These are phyloP conservation scores for Sporormia fimetaria DNA, from an alignment of 495 filamentous ascomycete genomes.

Conservation along the genomic window DNA sequence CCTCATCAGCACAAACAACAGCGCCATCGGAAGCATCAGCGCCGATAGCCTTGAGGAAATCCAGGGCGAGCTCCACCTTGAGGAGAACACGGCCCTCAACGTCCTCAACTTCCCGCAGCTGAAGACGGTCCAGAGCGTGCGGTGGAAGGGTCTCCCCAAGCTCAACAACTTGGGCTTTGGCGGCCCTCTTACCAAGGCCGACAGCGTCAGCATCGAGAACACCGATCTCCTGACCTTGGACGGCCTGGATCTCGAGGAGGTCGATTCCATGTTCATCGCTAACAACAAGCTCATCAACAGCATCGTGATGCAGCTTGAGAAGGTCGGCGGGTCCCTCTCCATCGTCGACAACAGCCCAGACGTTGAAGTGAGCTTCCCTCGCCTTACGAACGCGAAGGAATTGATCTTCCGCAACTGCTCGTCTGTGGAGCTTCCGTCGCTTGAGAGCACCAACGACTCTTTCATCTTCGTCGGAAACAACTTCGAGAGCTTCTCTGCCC, in stretches of 20 bases:
- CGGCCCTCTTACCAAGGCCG: slow-evolving; percentile 41
- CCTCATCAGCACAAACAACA: slow-evolving; percentile 49
- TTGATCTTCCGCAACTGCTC: slow-evolving; percentile 82
- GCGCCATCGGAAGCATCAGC: slow-evolving; percentile 43
- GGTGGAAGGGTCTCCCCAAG: slow-evolving; percentile 60
- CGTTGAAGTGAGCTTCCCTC: slow-evolving; percentile 54
- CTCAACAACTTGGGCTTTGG: slow-evolving; percentile 59
- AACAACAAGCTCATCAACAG: slow-evolving; percentile 33
- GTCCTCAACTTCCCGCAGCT: slow-evolving; percentile 53
- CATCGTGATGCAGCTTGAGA: slow-evolving; percentile 49
- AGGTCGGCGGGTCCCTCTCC: slow-evolving; percentile 50
- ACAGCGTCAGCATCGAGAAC: slow-evolving; percentile 62
- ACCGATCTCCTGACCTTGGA: slow-evolving; percentile 63
- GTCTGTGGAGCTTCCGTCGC: slow-evolving; percentile 60
- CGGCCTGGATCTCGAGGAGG: slow-evolving; percentile 64
- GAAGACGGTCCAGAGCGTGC: slow-evolving; percentile 48
- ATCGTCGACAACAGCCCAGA: slow-evolving; percentile 52
- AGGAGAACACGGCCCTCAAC: slow-evolving; percentile 50
- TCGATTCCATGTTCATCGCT: slow-evolving; percentile 40
- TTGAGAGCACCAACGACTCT: slow-evolving; percentile 62
- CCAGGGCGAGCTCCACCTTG: too few relatives aligned
- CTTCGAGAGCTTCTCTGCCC: slow-evolving; percentile 54
- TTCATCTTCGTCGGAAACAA: slow-evolving; percentile 75
- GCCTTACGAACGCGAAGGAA: slow-evolving; percentile 66
- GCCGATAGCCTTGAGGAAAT: slow-evolving; percentile 42